Evolutionary conservation across 306 rosid genomes (phyloP), one percentile per base, ranked within the genome.

Genomic region (Boehmeria nivea): DNA sequence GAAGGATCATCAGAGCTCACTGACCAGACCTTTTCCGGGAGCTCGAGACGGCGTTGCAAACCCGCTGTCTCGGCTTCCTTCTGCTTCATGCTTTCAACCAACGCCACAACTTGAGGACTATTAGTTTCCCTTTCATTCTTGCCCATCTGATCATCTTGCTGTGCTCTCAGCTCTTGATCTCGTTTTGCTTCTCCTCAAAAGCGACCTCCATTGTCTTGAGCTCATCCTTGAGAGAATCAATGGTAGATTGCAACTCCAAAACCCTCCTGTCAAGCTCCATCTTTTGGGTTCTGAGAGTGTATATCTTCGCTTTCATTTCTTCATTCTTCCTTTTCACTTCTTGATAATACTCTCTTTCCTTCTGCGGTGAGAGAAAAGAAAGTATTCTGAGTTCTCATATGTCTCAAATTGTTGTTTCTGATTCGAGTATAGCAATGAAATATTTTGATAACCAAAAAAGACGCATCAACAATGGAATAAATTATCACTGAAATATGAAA

Each of bases 241-340:
- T 56, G 18, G 84, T 80, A 39, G 99, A 87, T 61, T 84, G 79
- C 83, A 78, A 59, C 72, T 81, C 86, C 28, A 34, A 23, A 37
- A 87, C 57, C 38, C 70, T 83, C 65, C 95, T 76, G 21, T 84
- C 81, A 38, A 82, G 78, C 78, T 81, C 93, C 87, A 79, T 81
- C 69, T 91, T 87, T 51, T 85, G 78, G 44, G 43, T 82, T 70
- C 86, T 69, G 16, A 84, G 67, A 6, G 75, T 7, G 58, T 68
- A 81, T 64, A 84, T 26, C 66, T 62, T 78, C 16, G 60, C 76
- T 57, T 75, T 83, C 82, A 83, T 73, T 54, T 84, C 96, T 69
- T 78, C 87, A 14, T 65, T 74, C 79, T 73, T 84, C 76, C 57
- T 67, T 38, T 62, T 85, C 84, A 83, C 56, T 72, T 78, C 93